Evolutionary conservation across 2,329 filamentous ascomycete species (phyloP), one percentile per base, ranked within the genome.

Genomic region (Rhexocercosporidium sp.): DNA sequence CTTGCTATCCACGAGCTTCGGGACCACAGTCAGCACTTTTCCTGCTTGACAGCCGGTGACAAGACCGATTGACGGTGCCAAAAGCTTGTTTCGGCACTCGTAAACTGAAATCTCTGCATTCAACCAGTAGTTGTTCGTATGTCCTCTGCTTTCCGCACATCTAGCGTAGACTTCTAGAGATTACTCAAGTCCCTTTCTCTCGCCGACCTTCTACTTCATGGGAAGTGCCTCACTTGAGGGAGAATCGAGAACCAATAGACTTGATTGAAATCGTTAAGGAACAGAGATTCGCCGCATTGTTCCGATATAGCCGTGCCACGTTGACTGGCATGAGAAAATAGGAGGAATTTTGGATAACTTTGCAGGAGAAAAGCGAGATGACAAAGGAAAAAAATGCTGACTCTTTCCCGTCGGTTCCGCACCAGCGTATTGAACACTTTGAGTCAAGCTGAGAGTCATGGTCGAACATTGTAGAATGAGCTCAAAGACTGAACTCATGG

Each of bases 1-100:
- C 16, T 31, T 53, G 5, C 25, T 11, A n/a, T 6, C 25, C 12
- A 6, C 29, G 27, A 9, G 3, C 25, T n/a, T 8, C 18, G 16
- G 25, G 49, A 31, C 49, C 49, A 51, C 25, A 53, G 49, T 53
- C 49, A 53, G 49, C 49, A 53, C 49, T 18, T n/a, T 53, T 16
- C n/a, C 3, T 27, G 7, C 25, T 27, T 53, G 49, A 53, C 16
- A 53, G 25, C 5, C 6, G 18, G 49, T 51, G 47, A 29, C 12
- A 18, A 25, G 29, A 29, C 11, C 22, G 47, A 51, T 29, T 25
- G 47, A 16, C 47, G 18, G 47, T 29, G 25, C 49, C 29, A 53
- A 53, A 53, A 53, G 49, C 49, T 53, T 53, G 49, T 53, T 53
- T 22, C 27, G 49, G 49, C 47, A 53, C 14, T 8, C n/a, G 27